Base-by-base conservation (phyloP, 352 stramenopile genomes). In the Globisporangium spinosum region DNA sequence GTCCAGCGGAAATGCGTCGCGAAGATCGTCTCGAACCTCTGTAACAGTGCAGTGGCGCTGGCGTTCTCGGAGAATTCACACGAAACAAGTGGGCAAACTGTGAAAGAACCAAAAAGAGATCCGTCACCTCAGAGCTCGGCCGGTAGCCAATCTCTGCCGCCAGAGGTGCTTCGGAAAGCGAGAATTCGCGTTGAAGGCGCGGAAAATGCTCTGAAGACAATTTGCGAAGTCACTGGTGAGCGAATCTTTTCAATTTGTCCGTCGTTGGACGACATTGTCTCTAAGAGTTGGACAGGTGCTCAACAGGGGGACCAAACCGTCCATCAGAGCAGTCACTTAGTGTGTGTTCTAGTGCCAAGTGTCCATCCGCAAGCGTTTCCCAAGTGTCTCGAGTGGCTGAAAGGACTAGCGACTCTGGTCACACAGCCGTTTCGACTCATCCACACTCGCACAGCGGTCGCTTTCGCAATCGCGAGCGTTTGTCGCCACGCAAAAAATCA, bases 11-110 rank as follows among this genome's bases (percentile, higher is more conserved):
- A 91, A 38, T 94, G 84, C 67, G 80, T 93, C 12, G 57, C 68
- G 8, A 95, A 95, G 67, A 89, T 95, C 35, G 65, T 92, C n/a
- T 78, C 74, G 2, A 95, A 95, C 49, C 71, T 95, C 0, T 90
- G 79, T 69, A 87, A 89, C 65, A 93, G 77, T 53, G 83, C 87
- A 0, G 57, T 64, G 3, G 82, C 81, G 1, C 67, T 90, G 8
- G 72, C 80, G 40, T 45, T 65, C 40, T n/a, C 23, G 6, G 20
- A 51, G 27, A 56, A 22, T 17, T 68, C 71, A 15, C 53, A 73
- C 38, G 60, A 57, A 53, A 20, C 15, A 53, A 25, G 7, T 17
- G 45, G 12, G 38, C 38, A 45, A 20, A 45, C 1, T n/a, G 15
- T 15, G 49, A 38, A 40, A 73, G 69, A 29, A 34, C 58, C 47